Conservation (phyloP, 2,329 filamentous ascomycete species). For the Colletotrichum lindemuthianum region DNA sequence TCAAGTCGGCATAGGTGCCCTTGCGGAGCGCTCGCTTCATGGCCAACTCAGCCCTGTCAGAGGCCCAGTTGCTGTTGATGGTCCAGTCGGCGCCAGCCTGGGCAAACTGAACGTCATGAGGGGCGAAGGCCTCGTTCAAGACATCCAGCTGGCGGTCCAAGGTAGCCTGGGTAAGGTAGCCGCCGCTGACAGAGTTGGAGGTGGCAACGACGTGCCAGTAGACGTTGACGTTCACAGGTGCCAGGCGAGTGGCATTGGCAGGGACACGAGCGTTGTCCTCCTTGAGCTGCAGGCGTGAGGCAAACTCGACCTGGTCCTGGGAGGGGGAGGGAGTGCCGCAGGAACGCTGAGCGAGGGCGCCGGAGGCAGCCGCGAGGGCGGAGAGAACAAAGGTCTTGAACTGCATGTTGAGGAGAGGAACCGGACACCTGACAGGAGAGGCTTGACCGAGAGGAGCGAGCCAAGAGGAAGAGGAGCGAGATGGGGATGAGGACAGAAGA, state of each 20-base stretch:
- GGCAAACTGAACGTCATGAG: constrained; percentile 56
- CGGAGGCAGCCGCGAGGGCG: constrained; percentile 29
- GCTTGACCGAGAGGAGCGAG: constrained; percentile 18
- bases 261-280: constrained; percentile 30
- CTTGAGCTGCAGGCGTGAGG: constrained; percentile 23
- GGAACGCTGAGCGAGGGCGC: constrained; percentile 31
- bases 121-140: constrained; percentile 56
- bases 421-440: constrained; percentile 20
- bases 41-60: constrained; percentile 49
- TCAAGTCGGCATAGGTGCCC: constrained; percentile 53
- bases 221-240: constrained; percentile 49
- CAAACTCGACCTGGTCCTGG: constrained; percentile 28
- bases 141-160: constrained; percentile 52
- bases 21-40: constrained; percentile 58
- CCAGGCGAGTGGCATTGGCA: constrained; percentile 37
- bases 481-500: constrained; percentile 9
- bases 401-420: constrained; percentile 22
- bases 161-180: constrained; percentile 46
- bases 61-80: constrained; percentile 58
- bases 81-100: constrained; percentile 56
- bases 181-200: constrained; percentile 42
- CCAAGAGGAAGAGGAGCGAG: constrained; percentile 16
- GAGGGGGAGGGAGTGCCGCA: constrained; percentile 30
- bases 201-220: constrained; percentile 51
- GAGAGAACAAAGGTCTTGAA: constrained; percentile 32